Conservation (phyloP, 257 asterid species). For the Jacaranda copaia region DNA sequence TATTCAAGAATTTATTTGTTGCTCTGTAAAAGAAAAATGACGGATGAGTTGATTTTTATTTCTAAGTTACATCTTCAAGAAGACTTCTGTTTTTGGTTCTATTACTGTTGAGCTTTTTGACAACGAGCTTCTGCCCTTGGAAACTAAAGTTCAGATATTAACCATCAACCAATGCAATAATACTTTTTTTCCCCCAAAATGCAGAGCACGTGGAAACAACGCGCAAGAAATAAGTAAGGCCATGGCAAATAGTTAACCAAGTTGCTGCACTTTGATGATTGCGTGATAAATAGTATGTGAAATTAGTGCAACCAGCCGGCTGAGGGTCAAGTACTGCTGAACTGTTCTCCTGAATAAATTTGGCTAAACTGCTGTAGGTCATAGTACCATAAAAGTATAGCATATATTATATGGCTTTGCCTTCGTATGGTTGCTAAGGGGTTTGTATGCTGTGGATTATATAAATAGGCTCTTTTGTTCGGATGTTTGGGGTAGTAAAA, state of each 20-base stretch:
- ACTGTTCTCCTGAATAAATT: constrained; percentile 17
- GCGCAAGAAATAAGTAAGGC: constrained; percentile 69
- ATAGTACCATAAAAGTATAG: constrained; percentile 32
- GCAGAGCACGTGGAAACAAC: constrained; percentile 87
- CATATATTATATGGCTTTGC: constrained; percentile 25
- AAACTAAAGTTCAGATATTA: background rate
- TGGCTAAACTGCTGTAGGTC: constrained; percentile 37
- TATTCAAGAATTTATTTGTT: too few species aligned
- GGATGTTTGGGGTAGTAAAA: too few species aligned
- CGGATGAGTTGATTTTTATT: too few species aligned
- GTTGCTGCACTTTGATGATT: background rate
- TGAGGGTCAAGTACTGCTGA: too few species aligned
- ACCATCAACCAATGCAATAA: background rate
- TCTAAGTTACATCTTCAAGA: constrained; percentile 4
- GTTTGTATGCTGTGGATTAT: too few species aligned
- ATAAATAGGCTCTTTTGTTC: too few species aligned
- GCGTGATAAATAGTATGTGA: background rate
- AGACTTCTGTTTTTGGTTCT: constrained; percentile 43
- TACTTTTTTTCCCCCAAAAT: background rate
- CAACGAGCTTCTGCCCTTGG: constrained; percentile 90
- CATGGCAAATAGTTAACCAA: constrained; percentile 26
- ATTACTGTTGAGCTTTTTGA: constrained; percentile 69
- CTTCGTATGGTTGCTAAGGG: constrained; percentile 30
- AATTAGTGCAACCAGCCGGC: constrained; percentile 30
- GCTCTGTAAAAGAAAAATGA: too few species aligned